Percentiles rank a stretch among this genome's conserved stretches.
Conservation (phyloP, 495 filamentous ascomycete species). For the Cudoniella acicularis region DNA sequence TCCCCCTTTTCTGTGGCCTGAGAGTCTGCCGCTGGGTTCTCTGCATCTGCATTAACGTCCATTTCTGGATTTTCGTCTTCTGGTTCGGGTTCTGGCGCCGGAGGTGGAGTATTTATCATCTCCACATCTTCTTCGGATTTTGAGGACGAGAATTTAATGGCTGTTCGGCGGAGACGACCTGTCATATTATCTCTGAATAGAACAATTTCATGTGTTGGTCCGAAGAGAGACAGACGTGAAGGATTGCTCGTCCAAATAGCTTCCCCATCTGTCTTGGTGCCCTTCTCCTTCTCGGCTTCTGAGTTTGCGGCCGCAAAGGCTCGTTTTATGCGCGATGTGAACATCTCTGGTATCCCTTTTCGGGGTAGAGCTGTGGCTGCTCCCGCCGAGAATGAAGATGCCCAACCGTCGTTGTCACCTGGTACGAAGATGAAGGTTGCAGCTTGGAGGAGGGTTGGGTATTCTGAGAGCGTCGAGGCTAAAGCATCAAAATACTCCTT, state of each 20-base stretch:
- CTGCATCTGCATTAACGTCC: constrained; percentile 42
- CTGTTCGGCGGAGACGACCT: constrained; percentile 68
- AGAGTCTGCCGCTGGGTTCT: constrained; percentile 22
- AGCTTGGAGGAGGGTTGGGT: constrained; percentile 71
- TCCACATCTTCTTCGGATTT: constrained; percentile 32
- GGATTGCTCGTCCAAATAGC: constrained; percentile 89
- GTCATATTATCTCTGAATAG: constrained; percentile 83
- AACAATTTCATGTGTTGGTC: constrained; percentile 78
- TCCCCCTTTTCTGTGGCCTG: constrained; percentile 15
- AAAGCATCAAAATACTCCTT: constrained; percentile 91
- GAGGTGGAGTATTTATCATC: constrained; percentile 12
- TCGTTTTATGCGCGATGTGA: constrained; percentile 77
- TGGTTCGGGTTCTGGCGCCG: not conserved
- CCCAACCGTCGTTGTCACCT: constrained; percentile 94
- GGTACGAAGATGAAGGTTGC: constrained; percentile 90
- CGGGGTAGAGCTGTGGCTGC: constrained; percentile 71
- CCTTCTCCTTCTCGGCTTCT: constrained; percentile 46
- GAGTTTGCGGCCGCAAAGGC: constrained; percentile 73
- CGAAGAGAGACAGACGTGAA: constrained; percentile 74
- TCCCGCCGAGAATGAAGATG: constrained; percentile 79
- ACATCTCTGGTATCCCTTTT: constrained; percentile 74
- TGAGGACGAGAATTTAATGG: constrained; percentile 54
- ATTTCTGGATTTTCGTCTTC: constrained; percentile 18
- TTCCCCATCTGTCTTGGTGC: constrained; percentile 53
- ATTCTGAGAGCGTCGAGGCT: constrained; percentile 78